A percentile compares a stretch with the other conserved stretches of the same genome.
Conservation (phyloP, 805 yeast species). For the Debaryomyces castellii region DNA sequence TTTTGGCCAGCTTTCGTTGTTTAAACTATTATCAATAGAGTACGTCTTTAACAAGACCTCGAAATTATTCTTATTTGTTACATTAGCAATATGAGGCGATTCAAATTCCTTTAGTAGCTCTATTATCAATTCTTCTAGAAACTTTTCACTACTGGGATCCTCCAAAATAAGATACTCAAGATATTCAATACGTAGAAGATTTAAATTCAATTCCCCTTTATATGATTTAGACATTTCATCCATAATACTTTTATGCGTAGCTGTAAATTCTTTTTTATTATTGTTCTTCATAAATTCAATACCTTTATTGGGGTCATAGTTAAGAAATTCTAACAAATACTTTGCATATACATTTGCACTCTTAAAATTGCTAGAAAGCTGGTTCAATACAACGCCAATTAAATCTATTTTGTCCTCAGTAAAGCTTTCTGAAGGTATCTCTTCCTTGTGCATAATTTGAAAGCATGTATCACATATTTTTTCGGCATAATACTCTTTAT, state of each 20-base stretch:
- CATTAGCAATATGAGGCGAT: conserved; percentile 11
- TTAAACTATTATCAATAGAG: conserved; percentile 26
- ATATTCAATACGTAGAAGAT: conserved; percentile 32
- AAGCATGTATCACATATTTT: conserved; percentile 7
- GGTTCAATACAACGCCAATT: conserved; percentile 9
- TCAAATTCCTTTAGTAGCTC: conserved; percentile 23
- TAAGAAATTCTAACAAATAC: conserved; percentile 30
- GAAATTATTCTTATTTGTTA: conserved; percentile 21
- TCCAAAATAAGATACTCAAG: conserved; percentile 30
- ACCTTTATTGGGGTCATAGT: conserved; percentile 26
- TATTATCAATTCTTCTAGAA: conserved; percentile 22
- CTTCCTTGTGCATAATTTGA: neutral
- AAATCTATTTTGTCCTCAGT: conserved; percentile 2
- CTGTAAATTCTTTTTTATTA: conserved; percentile 21
- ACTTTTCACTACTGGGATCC: conserved; percentile 8
- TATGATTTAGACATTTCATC: conserved; percentile 23
- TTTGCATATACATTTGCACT: conserved; percentile 28
- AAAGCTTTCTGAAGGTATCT: neutral
- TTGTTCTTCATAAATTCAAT: conserved; percentile 30
- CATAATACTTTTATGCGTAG: conserved; percentile 30
- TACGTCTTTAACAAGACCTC: conserved; percentile 26
- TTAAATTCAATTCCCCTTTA: conserved; percentile 20
- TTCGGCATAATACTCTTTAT: conserved; percentile 1
- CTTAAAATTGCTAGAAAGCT: conserved; percentile 14
- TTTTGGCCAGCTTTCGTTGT: conserved; percentile 34